Evolutionary conservation across 2,329 filamentous ascomycete genomes (phyloP), one percentile per base, ranked within the genome.

Genomic region (Penicillium sp.): DNA sequence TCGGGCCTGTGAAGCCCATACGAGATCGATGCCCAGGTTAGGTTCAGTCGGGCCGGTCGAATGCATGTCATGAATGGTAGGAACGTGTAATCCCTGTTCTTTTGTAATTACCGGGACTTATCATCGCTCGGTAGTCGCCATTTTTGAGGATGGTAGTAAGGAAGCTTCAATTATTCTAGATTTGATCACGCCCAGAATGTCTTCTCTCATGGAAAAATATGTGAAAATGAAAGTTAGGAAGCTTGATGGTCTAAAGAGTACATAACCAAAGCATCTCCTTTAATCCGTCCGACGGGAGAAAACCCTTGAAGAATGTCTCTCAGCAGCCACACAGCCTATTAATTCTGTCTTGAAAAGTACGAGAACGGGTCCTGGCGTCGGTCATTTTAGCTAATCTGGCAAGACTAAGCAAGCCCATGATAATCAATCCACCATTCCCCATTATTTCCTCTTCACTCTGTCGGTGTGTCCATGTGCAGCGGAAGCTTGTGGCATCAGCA

Each of bases 1-100:
- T n/a, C 7, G 10, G 19, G 5, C 4, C 19, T 22, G 19, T 47
- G 9, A 47, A 26, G 12, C 5, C 17, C 44, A 28, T 47, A 28
- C 44, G 26, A 17, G 44, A n/a, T 47, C 13, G 13, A 47, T 47
- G 22, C 44, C 13, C 17, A 12, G 47, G 17, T 7, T 50, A 50
- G 47, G 17, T 50, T 50, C 47, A 47, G 24, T 10, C 44, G 44
- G 44, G 45, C 45, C 45, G 45, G 45, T n/a, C 30, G 28, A 35
- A 51, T 24, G 49, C 49, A 51, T 35, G 47, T 33, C 47, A 51
- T 35, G 47, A 51, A 51, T 22, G 10, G 22, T 7, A 49, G 49
- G 30, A 51, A 35, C 28, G 28, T 10, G 7, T 8, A 9, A 51
- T 22, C 30, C 49, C 30, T 51, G 49, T 15, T 30, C 3, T 7